These are phyloP conservation scores for Kodamaea sp. DNA, from an alignment of 1,139 yeast genomes.

Conservation along the genomic window DNA sequence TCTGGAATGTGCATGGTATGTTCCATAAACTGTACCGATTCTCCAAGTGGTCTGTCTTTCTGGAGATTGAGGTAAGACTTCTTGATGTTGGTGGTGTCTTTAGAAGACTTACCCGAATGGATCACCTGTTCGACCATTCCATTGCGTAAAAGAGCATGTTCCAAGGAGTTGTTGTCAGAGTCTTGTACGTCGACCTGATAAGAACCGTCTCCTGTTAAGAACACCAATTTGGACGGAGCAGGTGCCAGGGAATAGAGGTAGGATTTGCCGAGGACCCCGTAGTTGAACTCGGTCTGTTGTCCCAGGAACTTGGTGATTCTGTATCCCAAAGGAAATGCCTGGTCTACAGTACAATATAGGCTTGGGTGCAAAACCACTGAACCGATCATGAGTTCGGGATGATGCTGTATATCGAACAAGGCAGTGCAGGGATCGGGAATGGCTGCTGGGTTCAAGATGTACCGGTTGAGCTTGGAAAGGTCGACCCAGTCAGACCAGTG, in stretches of 20 bases:
- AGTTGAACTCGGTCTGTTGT: constrained; percentile 28
- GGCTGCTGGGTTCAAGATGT: constrained; percentile 20
- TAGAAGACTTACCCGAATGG: not conserved
- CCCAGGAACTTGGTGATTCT: constrained; percentile 27
- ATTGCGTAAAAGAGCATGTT: constrained; percentile 27
- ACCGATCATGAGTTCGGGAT: constrained; percentile 2
- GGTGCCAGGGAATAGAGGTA: constrained; percentile 16
- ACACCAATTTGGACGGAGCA: constrained; percentile 19
- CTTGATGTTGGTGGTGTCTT: constrained; percentile 15
- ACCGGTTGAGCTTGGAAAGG: constrained; percentile 27
- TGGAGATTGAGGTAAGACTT: constrained; percentile 16
- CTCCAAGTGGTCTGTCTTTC: constrained; percentile 9
- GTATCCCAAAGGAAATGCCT: constrained; percentile 25
- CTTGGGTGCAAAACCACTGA: not conserved
- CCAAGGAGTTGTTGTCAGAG: constrained; percentile 16
- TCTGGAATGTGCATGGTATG: constrained; percentile 15
- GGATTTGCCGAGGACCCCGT: constrained; percentile 23
- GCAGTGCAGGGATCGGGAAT: constrained; percentile 17
- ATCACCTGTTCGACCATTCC: constrained; percentile 23
- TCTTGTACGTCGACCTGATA: constrained; percentile 22
- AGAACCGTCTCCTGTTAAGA: constrained; percentile 20
- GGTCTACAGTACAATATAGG: constrained; percentile 5
- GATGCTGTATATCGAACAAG: constrained; percentile 22
- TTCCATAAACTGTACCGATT: constrained; percentile 1
- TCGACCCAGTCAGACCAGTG: constrained; percentile 51